A percentile compares a stretch with the other conserved stretches of the same genome.
phyloP scores from a whole-genome alignment of 163 green algal species.

The Volvox carteri region DNA sequence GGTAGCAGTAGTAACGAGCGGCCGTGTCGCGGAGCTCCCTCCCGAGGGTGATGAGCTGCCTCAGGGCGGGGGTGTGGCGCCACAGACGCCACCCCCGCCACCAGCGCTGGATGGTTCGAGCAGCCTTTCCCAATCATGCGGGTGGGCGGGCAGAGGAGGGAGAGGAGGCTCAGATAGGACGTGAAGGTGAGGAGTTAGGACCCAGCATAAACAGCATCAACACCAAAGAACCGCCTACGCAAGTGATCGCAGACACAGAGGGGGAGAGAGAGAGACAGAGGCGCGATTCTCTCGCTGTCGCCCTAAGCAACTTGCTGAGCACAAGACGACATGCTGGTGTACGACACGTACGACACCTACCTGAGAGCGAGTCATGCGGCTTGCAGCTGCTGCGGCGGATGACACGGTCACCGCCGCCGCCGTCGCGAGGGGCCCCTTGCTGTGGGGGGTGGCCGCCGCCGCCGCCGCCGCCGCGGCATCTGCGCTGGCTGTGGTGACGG shows the following conservation, averaged over 20 bases:
- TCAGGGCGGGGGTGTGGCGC: slow-evolving; percentile 21
- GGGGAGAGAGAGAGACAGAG: too few species aligned
- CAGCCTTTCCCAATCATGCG: slow-evolving; percentile 22
- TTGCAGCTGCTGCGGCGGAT: neutral
- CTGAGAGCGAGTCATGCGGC: slow-evolving; percentile 10
- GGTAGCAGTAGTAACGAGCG: slow-evolving; percentile 2
- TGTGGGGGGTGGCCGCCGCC: neutral
- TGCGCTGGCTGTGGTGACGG: neutral
- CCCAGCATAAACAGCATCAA: neutral
- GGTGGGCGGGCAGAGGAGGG: neutral
- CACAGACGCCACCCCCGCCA: slow-evolving; percentile 43
- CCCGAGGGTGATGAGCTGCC: neutral
- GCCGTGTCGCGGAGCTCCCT: neutral
- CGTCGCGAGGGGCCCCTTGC: neutral
- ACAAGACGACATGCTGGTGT: neutral
- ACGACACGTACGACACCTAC: too few species aligned
- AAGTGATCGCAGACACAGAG: neutral
- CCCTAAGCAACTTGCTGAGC: too few species aligned
- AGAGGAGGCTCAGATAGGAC: neutral
- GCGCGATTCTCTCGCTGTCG: too few species aligned
- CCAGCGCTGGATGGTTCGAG: slow-evolving; percentile 41
- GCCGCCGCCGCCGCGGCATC: neutral
- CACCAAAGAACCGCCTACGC: neutral
- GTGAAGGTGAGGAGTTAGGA: neutral
- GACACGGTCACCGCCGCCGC: too few species aligned